These are phyloP conservation scores for Cardamine resedifolia DNA, from an alignment of 345 rosid genomes.

Conservation along the genomic window DNA sequence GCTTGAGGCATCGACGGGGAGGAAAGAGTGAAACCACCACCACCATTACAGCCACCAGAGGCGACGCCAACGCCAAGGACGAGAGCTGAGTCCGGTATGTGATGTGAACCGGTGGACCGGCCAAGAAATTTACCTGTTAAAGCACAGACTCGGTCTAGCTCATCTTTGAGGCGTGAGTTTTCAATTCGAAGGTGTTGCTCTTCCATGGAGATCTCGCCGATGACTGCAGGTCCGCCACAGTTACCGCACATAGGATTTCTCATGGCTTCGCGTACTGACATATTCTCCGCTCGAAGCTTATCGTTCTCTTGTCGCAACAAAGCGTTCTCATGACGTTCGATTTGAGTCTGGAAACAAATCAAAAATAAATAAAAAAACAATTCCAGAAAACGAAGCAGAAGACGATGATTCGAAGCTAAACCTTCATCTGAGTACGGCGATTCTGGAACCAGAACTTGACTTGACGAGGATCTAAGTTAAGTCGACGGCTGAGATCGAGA, in stretches of 20 bases:
- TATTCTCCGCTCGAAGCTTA: constrained; percentile 82
- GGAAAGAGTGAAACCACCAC: constrained; percentile 15
- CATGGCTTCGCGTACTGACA: constrained; percentile 92
- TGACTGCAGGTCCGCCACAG: constrained; percentile 88
- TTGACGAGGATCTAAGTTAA: constrained; percentile 79
- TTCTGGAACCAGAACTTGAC: constrained; percentile 97
- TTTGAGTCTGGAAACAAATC: constrained; percentile 58
- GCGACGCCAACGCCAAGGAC: constrained; percentile 68
- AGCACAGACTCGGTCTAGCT: constrained; percentile 78
- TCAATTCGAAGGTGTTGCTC: constrained; percentile 90
- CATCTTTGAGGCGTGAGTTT: constrained; percentile 82
- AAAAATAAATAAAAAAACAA: not conserved
- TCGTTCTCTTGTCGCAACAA: constrained; percentile 85
- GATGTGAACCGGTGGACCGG: constrained; percentile 53
- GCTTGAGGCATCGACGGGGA: constrained; percentile 12
- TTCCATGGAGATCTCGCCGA: constrained; percentile 77
- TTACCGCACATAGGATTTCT: constrained; percentile 80
- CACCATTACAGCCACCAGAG: constrained; percentile 2
- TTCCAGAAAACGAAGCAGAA: not conserved
- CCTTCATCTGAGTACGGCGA: constrained; percentile 97
- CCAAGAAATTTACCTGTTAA: constrained; percentile 92
- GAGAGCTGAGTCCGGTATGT: constrained; percentile 66
- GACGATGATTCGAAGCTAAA: constrained; percentile 5
- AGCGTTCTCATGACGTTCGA: constrained; percentile 88
- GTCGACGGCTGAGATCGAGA: constrained; percentile 73